Evolutionary conservation across 2,329 filamentous ascomycete genomes (phyloP).

Genomic region (Alternaria postmessia): DNA sequence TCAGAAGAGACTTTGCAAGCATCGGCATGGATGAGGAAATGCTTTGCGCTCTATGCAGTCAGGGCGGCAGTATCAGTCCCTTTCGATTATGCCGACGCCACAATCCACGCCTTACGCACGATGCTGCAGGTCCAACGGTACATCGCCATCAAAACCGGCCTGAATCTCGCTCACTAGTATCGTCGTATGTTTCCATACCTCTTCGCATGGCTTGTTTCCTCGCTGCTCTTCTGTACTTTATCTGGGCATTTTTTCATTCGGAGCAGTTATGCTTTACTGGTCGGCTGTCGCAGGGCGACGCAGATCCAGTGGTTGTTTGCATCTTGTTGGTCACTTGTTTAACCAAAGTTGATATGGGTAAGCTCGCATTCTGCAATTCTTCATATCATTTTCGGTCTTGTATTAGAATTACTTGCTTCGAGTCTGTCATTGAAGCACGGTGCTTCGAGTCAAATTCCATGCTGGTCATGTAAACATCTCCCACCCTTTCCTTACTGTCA

Average conservation of each 20-base stretch:
- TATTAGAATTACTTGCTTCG: background rate
- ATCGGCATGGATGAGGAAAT: conserved; percentile 39
- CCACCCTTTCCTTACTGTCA: background rate
- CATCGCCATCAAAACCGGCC: conserved; percentile 26
- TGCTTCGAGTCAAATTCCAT: background rate
- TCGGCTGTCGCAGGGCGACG: background rate
- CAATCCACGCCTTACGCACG: conserved; percentile 34
- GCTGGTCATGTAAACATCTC: background rate
- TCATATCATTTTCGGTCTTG: background rate
- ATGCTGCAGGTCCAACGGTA: conserved; percentile 37
- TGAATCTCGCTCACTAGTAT: background rate
- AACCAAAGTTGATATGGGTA: background rate
- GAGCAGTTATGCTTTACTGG: background rate
- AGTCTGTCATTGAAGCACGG: background rate
- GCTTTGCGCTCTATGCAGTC: conserved; percentile 40
- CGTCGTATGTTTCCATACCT: background rate
- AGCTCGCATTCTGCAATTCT: background rate
- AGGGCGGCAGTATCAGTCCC: conserved; percentile 26
- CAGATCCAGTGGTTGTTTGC: background rate
- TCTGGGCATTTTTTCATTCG: background rate
- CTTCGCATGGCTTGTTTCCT: background rate
- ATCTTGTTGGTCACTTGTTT: background rate
- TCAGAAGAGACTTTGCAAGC: conserved; percentile 14
- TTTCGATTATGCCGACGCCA: conserved; percentile 32
- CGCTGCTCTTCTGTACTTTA: background rate